Conservation (phyloP, 352 stramenopile species). For the Globisporangium uncinulatum region DNA sequence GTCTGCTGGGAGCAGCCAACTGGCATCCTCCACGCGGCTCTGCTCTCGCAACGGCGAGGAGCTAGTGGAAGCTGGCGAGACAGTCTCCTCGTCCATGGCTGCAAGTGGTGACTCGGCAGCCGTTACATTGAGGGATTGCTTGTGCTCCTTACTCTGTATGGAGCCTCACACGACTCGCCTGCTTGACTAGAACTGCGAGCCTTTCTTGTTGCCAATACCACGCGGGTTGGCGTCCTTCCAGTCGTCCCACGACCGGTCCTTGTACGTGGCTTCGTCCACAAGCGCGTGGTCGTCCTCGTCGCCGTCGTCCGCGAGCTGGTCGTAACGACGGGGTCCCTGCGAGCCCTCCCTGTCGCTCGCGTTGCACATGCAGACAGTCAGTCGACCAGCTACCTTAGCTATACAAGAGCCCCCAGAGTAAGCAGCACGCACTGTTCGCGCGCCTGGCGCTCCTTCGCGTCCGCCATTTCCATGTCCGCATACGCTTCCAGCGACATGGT, state of each 20-base stretch:
- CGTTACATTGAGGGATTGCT: neutral
- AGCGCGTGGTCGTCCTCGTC: slow-evolving; percentile 93
- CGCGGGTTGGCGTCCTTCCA: slow-evolving; percentile 95
- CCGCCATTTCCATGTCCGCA: slow-evolving; percentile 80
- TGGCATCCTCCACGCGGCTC: slow-evolving; percentile 2
- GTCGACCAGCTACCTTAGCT: neutral
- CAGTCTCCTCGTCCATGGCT: neutral
- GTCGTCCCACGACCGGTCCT: slow-evolving; percentile 96
- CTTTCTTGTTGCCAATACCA: slow-evolving; percentile 96
- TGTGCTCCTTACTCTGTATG: neutral
- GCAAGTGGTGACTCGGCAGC: no score
- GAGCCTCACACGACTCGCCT: neutral
- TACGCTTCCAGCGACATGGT: slow-evolving; percentile 96
- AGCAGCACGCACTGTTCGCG: slow-evolving; percentile 42
- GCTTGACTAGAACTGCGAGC: slow-evolving; percentile 86
- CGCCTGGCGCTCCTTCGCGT: slow-evolving; percentile 86
- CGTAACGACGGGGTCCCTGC: slow-evolving; percentile 78
- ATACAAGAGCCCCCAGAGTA: neutral
- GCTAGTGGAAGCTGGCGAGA: neutral
- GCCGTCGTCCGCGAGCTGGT: slow-evolving; percentile 92
- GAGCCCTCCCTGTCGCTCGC: slow-evolving; percentile 40
- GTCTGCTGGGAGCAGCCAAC: slow-evolving; percentile 10
- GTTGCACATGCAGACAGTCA: slow-evolving; percentile 1
- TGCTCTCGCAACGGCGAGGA: neutral
- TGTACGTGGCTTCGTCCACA: slow-evolving; percentile 89